These are phyloP conservation scores for Huntiella savannae DNA, from an alignment of 2,329 filamentous ascomycete genomes.

Conservation along the genomic window DNA sequence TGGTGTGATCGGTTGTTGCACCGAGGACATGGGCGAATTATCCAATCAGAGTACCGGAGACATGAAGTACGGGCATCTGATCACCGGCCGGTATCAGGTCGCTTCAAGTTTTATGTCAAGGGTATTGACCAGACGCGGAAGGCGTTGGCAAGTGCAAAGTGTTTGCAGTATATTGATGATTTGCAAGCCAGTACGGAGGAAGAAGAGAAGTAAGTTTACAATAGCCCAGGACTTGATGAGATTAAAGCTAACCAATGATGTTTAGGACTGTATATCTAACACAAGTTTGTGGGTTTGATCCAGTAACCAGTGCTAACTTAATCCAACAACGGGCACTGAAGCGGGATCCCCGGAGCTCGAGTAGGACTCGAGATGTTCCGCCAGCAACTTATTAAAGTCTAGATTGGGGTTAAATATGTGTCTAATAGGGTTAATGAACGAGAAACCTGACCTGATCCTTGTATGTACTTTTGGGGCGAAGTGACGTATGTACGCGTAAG, in stretches of 20 bases:
- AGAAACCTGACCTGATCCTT: too few species aligned
- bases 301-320: conserved; percentile 28
- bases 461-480: too few species aligned
- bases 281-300: conserved; percentile 33
- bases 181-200: conserved; percentile 48
- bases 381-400: not conserved
- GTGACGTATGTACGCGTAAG: too few species aligned
- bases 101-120: conserved; percentile 71
- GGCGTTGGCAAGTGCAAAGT: conserved; percentile 48
- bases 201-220: conserved; percentile 53
- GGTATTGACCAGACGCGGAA: conserved; percentile 51
- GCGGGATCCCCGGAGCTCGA: conserved; percentile 9
- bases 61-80: conserved; percentile 86
- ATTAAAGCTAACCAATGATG: not conserved
- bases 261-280: conserved; percentile 31
- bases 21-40: conserved; percentile 59
- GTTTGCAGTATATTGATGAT: conserved; percentile 54
- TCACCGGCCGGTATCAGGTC: conserved; percentile 77
- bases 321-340: conserved; percentile 20
- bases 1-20: conserved; percentile 96
- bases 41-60: conserved; percentile 70
- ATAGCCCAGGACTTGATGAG: too few species aligned
- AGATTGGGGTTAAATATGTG: not conserved
- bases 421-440: too few species aligned
- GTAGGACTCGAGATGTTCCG: conserved; percentile 10